Conservation (phyloP, 352 stramenopile genomes). For the Globisporangium cylindrosporum region DNA sequence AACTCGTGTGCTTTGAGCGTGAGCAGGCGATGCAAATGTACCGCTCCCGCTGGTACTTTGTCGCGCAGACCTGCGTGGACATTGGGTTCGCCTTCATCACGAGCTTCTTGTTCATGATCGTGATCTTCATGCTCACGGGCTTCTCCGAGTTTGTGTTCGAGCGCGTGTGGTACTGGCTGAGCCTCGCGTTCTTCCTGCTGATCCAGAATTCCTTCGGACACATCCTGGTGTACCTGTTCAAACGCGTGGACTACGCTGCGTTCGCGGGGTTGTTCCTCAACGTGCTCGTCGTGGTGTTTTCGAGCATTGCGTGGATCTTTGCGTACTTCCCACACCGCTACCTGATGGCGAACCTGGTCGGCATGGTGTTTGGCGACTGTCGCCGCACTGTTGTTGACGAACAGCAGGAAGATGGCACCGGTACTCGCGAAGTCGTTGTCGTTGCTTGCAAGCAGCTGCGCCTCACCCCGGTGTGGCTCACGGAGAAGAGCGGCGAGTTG, state of each 20-base stretch:
- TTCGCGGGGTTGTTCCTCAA: conserved; percentile 10
- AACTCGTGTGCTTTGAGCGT: conserved; percentile 77
- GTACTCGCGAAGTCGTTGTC: not conserved
- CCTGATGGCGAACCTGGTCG: conserved; percentile 16
- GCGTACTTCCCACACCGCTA: conserved; percentile 15
- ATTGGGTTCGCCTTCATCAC: conserved; percentile 16
- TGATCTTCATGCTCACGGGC: conserved; percentile 26
- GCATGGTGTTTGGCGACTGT: conserved; percentile 18
- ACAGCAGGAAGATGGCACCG: not conserved
- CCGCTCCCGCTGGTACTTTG: conserved; percentile 37
- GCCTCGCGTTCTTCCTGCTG: conserved; percentile 15
- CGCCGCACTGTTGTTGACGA: not conserved
- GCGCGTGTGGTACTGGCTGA: conserved; percentile 17
- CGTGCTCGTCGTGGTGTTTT: conserved; percentile 17
- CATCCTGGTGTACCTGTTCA: conserved; percentile 11
- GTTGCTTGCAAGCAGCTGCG: conserved; percentile 15
- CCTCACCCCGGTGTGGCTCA: conserved; percentile 4
- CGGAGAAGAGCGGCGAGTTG: not conserved
- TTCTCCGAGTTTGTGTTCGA: conserved; percentile 15
- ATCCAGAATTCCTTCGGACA: conserved; percentile 14
- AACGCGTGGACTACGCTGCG: conserved; percentile 10
- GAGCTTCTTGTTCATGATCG: conserved; percentile 21
- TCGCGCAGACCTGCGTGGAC: conserved; percentile 65
- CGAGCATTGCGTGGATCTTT: conserved; percentile 9
- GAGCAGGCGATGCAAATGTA: conserved; percentile 79